Evolutionary conservation across 139 green algal genomes (phyloP), one percentile per base, ranked within the genome.

Genomic region (Chlamydomonas eustigma): DNA sequence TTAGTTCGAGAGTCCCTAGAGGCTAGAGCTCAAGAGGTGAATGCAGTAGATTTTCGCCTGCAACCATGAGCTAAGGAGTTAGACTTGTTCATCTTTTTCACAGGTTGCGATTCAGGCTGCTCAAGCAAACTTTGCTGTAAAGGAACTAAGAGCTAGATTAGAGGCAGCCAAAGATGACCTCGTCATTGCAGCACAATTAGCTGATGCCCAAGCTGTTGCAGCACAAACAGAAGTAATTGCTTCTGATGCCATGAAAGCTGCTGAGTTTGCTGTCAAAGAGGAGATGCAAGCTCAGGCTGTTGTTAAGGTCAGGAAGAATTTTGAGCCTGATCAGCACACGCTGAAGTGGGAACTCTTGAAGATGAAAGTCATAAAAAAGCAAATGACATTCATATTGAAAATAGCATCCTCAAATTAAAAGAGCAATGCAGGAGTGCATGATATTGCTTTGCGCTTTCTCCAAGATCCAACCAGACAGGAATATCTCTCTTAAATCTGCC

Each of bases 161-260:
- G 50, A 28, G 22, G 8, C 18, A 22, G n/a, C 28, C 28, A 5
- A 70, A 28, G 63, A 22, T 5, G 30, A 31, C 63, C n/a, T 22
- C 63, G 76, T 76, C 0, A 63, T 86, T 33, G 39, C 39, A 6
- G n/a, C 25, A 8, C 6, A 70, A 28, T 8, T 6, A 8, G 32
- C 24, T 37, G 65, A 8, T 37, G 65, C 65, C 18, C 4, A 25
- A 5, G 31, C 39, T 18, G 74, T 74, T 25, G 74, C 77, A 12
- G 39, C 71, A 31, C 75, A 79, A 30, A 88, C 90, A 2, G 89
- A 95, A 78, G 39, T 77, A 51, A 83, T 91, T 12, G 88, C 91
- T 1, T 78, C 84, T 2, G 84, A 81, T n/a, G 89, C 89, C 37
- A 96, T 95, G 92, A 83, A 85, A 74, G 85, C 88, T n/a, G 90